These are phyloP conservation scores for Aechmea fasciata DNA, from an alignment of 176 grass and related monocot species.

Conservation along the genomic window DNA sequence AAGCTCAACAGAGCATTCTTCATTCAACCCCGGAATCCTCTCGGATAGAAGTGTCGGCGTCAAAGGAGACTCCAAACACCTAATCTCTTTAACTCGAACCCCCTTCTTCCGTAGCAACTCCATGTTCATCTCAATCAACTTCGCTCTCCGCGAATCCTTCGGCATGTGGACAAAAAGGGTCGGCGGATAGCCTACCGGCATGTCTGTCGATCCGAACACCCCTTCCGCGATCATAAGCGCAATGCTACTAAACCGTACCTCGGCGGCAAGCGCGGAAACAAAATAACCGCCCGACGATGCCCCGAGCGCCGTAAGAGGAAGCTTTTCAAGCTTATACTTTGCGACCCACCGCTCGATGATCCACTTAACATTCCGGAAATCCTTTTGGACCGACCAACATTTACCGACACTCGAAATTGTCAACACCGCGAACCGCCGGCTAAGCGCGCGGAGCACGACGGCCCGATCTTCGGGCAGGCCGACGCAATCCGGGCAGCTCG, in stretches of 20 bases:
- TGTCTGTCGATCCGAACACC: constrained; percentile 19
- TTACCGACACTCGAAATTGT: constrained; percentile 42
- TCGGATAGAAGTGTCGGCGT: constrained; percentile 43
- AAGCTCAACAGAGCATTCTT: constrained; percentile 24
- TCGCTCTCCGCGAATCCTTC: constrained; percentile 36
- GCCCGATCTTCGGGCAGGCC: constrained; percentile 50
- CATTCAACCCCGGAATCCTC: constrained; percentile 39
- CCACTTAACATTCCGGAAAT: constrained; percentile 25
- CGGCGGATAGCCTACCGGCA: constrained; percentile 27
- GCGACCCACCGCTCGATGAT: constrained; percentile 29
- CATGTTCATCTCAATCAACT: constrained; percentile 40
- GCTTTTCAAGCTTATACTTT: constrained; percentile 26
- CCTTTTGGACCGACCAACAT: constrained; percentile 55
- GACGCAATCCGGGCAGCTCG: constrained; percentile 37
- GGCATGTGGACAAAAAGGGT: constrained; percentile 81
- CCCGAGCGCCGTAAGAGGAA: constrained; percentile 35
- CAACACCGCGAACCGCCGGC: constrained; percentile 40
- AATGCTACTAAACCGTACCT: constrained; percentile 41
- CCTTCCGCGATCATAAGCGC: constrained; percentile 74
- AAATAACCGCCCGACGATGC: constrained; percentile 66
- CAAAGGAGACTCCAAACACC: constrained; percentile 47
- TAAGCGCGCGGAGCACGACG: constrained; percentile 34
- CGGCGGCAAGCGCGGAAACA: constrained; percentile 40
- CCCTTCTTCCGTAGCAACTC: constrained; percentile 42
- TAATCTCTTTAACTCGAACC: constrained; percentile 41